Percentiles rank a stretch among this genome's conserved stretches.
These are phyloP conservation scores for Aspergillus panamensis DNA, from an alignment of 495 filamentous ascomycete species.

Conservation along the genomic window DNA sequence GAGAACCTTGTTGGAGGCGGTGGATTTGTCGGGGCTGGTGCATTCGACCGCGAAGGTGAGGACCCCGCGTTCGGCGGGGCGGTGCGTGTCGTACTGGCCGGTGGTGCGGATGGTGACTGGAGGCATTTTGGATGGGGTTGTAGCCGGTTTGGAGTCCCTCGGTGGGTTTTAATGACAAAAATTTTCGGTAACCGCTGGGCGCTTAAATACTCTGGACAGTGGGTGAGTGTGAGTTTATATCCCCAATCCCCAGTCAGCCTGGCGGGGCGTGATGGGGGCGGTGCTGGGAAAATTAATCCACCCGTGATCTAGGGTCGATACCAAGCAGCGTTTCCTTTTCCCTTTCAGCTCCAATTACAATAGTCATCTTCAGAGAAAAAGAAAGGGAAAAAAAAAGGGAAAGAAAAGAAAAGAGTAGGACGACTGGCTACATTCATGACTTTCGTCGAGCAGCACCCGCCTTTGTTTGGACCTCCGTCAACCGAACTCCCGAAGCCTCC, in stretches of 20 bases:
- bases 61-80: constrained; percentile 5
- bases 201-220: too few species aligned
- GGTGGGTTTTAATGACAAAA: too few species aligned
- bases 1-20: background rate
- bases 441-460: constrained; percentile 5
- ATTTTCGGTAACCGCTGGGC: too few species aligned
- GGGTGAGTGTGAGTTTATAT: too few species aligned
- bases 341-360: too few species aligned
- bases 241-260: too few species aligned
- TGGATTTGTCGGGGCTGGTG: background rate
- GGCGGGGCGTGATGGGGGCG: too few species aligned
- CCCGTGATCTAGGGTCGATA: too few species aligned
- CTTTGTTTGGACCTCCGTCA: constrained; percentile 10
- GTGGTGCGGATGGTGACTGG: background rate
- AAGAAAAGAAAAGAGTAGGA: too few species aligned
- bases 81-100: background rate
- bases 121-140: background rate
- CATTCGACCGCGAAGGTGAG: background rate
- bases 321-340: too few species aligned
- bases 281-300: too few species aligned
- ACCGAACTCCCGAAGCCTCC: constrained; percentile 20
- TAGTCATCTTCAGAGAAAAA: too few species aligned
- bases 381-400: background rate
- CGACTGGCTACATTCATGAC: constrained; percentile 3
- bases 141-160: background rate